Base-by-base conservation (phyloP, 805 yeast genomes). In the Starmera quercuum region DNA sequence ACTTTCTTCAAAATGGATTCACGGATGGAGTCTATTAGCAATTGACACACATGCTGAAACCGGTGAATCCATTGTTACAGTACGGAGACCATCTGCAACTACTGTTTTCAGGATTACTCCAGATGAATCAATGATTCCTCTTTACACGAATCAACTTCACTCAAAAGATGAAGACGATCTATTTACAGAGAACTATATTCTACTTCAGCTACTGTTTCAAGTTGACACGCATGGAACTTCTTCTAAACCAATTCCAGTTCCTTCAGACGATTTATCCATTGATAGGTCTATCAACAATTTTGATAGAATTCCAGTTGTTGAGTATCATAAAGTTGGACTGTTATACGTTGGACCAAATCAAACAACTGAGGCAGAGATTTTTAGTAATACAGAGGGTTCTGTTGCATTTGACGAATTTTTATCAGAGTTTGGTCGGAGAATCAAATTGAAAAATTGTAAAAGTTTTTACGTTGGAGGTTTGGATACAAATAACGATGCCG, bases 291-390 rank as follows among this genome's bases (percentile, higher is more conserved):
- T 86, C 14, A 53, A 68, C 6, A 66, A 76, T 13, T 63, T 86
- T 38, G 95, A 85, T 46, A 59, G 87, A 13, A 75, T 83, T 1
- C 94, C 95, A 0, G 76, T 79, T 6, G 81, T 82, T 5, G 83
- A 79, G 30, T 79, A 78, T 45, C 85, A 79, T 53, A 86, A 85
- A 51, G 71, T 82, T 26, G 95, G 95, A 1, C 61, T 86, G 15
- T 47, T 86, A 15, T 86, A 85, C 51, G 73, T 85, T 44, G 90
- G 76, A 0, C 77, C 74, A 1, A 72, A 73, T 8, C 95, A 86
- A 51, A 51, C 51, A 2, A 59, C 61, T 0, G 95, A 86, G 50
- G 49, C 49, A 0, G 84, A 81, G 32, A 78, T 86, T 18, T 58
- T 86, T 31, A 56, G 69, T 10, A 86, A 86, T 44, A 54, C 63